Conservation (phyloP, 208 protist species). For the Acanthamoeba sp. region DNA sequence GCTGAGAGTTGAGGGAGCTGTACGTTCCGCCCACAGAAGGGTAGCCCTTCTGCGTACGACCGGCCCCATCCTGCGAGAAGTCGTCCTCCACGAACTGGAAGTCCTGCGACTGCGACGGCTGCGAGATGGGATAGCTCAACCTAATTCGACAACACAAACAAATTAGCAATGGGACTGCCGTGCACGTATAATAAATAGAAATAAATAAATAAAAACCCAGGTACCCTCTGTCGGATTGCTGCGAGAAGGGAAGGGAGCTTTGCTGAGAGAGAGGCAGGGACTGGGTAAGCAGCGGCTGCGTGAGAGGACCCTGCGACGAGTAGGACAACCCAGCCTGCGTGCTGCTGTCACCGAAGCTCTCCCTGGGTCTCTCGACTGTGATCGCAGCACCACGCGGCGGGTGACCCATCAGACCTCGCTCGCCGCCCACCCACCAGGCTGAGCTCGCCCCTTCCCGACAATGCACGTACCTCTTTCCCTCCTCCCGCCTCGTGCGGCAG, state of each 20-base stretch:
- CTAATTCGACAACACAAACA: not conserved
- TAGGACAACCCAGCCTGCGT: slow-evolving; percentile 15
- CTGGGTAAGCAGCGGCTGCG: slow-evolving; percentile 16
- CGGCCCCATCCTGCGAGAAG: not conserved
- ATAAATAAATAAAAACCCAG: not conserved
- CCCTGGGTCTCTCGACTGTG: not conserved
- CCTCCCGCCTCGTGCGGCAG: not conserved
- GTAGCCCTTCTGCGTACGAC: not conserved
- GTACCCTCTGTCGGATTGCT: slow-evolving; percentile 9
- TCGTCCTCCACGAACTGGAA: slow-evolving; percentile 30
- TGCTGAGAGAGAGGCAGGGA: slow-evolving; percentile 9
- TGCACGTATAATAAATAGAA: not conserved
- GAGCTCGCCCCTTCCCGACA: too few relatives aligned
- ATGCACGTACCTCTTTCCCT: not conserved
- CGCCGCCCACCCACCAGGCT: too few relatives aligned
- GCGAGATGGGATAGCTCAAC: slow-evolving; percentile 25
- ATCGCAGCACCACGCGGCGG: not conserved
- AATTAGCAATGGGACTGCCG: not conserved
- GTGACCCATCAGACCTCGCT: too few relatives aligned
- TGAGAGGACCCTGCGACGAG: not conserved
- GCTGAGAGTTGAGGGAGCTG: slow-evolving; percentile 2
- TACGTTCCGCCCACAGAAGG: not conserved
- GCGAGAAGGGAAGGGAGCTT: slow-evolving; percentile 26
- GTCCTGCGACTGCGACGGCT: slow-evolving; percentile 16
- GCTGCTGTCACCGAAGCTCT: not conserved